phyloP scores from a whole-genome alignment of 2,329 filamentous ascomycete genomes.

The Aspergillus thermomutatus region DNA sequence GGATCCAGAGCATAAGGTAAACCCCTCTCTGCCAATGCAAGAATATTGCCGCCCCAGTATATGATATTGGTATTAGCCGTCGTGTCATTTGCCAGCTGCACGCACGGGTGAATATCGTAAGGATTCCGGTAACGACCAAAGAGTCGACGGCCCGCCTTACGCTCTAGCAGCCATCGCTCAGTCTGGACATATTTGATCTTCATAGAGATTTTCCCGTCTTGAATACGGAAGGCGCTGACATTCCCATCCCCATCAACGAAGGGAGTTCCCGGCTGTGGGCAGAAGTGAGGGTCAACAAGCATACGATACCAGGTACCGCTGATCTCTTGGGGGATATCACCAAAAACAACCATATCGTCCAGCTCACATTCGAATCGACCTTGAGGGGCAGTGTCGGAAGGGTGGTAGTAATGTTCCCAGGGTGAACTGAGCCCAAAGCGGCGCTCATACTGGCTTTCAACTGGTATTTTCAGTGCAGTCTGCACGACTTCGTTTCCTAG shows the following conservation, averaged over 20 bases:
- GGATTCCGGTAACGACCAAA: constrained; percentile 13
- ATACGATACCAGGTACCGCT: constrained; percentile 33
- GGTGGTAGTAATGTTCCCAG: no score
- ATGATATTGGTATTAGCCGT: constrained; percentile 57
- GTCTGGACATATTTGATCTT: constrained; percentile 31
- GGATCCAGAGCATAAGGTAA: constrained; percentile 47
- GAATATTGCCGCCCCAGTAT: constrained; percentile 51
- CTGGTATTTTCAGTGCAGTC: no score
- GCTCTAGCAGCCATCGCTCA: constrained; percentile 26
- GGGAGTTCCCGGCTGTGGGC: constrained; percentile 14
- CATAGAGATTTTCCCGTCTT: constrained; percentile 28
- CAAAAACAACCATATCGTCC: constrained; percentile 25
- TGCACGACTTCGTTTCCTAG: no score
- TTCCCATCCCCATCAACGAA: constrained; percentile 31
- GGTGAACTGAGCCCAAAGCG: no score
- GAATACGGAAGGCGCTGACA: constrained; percentile 29
- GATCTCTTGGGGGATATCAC: constrained; percentile 29
- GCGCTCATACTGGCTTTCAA: no score
- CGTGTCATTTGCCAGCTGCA: constrained; percentile 28
- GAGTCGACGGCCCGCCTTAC: not conserved
- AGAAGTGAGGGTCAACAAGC: constrained; percentile 23
- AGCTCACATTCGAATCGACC: constrained; percentile 18
- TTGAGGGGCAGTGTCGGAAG: no score
- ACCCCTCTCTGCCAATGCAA: constrained; percentile 49
- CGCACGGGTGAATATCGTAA: constrained; percentile 30